These are phyloP conservation scores for Coemansia sp. DNA, from an alignment of 192 early-diverging fungal species.

Conservation along the genomic window DNA sequence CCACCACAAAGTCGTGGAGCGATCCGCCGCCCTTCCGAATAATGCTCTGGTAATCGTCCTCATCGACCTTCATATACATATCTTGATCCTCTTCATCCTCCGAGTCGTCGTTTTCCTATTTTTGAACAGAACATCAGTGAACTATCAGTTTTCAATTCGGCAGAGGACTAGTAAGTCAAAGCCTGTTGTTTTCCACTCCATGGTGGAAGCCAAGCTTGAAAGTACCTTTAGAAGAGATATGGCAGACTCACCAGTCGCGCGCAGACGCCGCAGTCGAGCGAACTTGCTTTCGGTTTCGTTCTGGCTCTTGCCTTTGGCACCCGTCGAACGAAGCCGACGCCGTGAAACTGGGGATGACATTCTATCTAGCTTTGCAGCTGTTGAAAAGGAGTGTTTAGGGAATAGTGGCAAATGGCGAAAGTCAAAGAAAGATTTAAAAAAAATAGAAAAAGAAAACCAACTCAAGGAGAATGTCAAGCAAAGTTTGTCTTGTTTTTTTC, in stretches of 20 bases:
- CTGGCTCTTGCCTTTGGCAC: slow-evolving; percentile 11
- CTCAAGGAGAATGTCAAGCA: too few relatives aligned
- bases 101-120: slow-evolving; percentile 14
- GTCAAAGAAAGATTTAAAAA: neutral
- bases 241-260: slow-evolving; percentile 42
- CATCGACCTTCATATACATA: slow-evolving; percentile 46
- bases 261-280: slow-evolving; percentile 40
- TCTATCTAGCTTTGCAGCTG: neutral
- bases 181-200: too few relatives aligned
- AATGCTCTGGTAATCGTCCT: slow-evolving; percentile 42
- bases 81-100: slow-evolving; percentile 21
- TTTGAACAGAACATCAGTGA: neutral
- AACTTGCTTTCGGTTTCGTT: slow-evolving; percentile 28
- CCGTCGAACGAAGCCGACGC: slow-evolving; percentile 29
- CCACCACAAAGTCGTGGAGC: slow-evolving; percentile 50
- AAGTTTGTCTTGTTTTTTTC: too few relatives aligned
- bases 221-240: slow-evolving; percentile 16
- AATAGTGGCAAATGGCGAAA: neutral
- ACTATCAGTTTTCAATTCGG: too few relatives aligned
- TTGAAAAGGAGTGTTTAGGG: neutral
- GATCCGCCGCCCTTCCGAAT: neutral
- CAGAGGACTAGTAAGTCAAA: too few relatives aligned
- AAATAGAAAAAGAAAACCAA: too few relatives aligned
- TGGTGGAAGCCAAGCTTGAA: too few relatives aligned
- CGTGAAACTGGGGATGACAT: slow-evolving; percentile 27